Evolutionary conservation across 179 eudicot genomes (phyloP).

Genomic region (Spinacia oleracea): DNA sequence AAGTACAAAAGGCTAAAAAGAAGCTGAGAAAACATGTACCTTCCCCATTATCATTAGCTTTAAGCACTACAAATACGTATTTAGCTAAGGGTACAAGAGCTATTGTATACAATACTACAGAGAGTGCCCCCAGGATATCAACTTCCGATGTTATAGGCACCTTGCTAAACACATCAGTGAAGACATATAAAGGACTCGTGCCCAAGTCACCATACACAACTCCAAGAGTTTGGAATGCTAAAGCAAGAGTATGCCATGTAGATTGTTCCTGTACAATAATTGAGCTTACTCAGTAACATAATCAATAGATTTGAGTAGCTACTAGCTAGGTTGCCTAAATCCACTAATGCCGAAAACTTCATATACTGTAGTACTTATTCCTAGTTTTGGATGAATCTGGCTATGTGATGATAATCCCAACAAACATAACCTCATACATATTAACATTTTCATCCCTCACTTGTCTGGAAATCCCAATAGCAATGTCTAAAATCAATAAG

Average conservation of each 20-base stretch:
- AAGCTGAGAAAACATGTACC: conserved; percentile 42
- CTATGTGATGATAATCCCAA: not conserved
- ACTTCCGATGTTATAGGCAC: conserved; percentile 76
- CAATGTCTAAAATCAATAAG: not conserved
- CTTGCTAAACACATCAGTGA: conserved; percentile 88
- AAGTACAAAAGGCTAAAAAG: not conserved
- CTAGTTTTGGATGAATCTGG: not conserved
- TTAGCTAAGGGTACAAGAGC: conserved; percentile 83
- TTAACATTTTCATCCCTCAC: not conserved
- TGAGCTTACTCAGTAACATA: not conserved
- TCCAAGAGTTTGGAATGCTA: conserved; percentile 98
- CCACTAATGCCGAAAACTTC: not conserved
- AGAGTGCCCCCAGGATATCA: conserved; percentile 83
- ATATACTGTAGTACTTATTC: too few species aligned
- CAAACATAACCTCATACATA: not conserved
- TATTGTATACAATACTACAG: conserved; percentile 85
- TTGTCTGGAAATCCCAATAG: not conserved
- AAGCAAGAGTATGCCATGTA: conserved; percentile 58
- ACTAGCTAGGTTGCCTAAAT: not conserved
- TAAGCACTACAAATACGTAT: conserved; percentile 89
- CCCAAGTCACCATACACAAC: conserved; percentile 99
- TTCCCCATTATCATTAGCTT: conserved; percentile 97
- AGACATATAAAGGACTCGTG: conserved; percentile 92
- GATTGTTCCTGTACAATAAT: conserved; percentile 58
- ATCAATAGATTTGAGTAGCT: not conserved